Evolutionary conservation across 2,329 filamentous ascomycete species (phyloP).

Genomic region (Gliomastix tumulicola): DNA sequence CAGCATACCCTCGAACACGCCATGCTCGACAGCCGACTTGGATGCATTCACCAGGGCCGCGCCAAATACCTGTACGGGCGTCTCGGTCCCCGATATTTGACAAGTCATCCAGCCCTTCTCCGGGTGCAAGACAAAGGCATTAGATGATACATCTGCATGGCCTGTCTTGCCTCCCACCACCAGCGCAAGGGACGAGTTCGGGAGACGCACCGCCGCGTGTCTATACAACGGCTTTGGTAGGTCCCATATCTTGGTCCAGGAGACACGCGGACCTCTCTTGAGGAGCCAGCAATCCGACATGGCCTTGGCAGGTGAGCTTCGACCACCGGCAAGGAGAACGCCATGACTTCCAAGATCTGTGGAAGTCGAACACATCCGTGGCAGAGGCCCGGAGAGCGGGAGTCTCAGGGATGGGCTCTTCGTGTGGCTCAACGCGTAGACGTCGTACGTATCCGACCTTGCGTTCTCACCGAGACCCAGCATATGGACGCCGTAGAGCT

Average conservation of each 20-base stretch:
- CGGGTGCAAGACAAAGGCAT: slow-evolving; percentile 46
- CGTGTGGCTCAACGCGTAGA: slow-evolving; percentile 27
- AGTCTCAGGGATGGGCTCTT: slow-evolving; percentile 12
- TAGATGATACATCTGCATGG: slow-evolving; percentile 36
- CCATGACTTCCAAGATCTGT: slow-evolving; percentile 54
- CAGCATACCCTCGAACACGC: slow-evolving; percentile 51
- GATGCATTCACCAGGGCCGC: slow-evolving; percentile 25
- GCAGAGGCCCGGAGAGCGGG: slow-evolving; percentile 18
- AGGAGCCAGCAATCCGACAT: slow-evolving; percentile 72
- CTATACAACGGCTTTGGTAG: slow-evolving; percentile 70
- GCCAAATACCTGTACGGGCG: slow-evolving; percentile 36
- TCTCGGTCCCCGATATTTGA: slow-evolving; percentile 18
- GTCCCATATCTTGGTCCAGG: slow-evolving; percentile 58
- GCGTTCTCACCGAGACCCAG: slow-evolving; percentile 37
- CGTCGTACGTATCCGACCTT: slow-evolving; percentile 41
- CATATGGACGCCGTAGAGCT: slow-evolving; percentile 34
- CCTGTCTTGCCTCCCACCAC: slow-evolving; percentile 56
- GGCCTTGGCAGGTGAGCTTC: slow-evolving; percentile 65
- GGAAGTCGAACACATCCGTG: slow-evolving; percentile 69
- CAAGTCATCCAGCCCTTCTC: slow-evolving; percentile 40
- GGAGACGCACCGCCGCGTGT: slow-evolving; percentile 56
- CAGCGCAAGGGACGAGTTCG: slow-evolving; percentile 42
- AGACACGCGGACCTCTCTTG: slow-evolving; percentile 34
- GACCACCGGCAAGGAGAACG: slow-evolving; percentile 66
- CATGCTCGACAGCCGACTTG: slow-evolving; percentile 10